phyloP scores from a whole-genome alignment of 495 filamentous ascomycete genomes.

The Patellaria atrata region DNA sequence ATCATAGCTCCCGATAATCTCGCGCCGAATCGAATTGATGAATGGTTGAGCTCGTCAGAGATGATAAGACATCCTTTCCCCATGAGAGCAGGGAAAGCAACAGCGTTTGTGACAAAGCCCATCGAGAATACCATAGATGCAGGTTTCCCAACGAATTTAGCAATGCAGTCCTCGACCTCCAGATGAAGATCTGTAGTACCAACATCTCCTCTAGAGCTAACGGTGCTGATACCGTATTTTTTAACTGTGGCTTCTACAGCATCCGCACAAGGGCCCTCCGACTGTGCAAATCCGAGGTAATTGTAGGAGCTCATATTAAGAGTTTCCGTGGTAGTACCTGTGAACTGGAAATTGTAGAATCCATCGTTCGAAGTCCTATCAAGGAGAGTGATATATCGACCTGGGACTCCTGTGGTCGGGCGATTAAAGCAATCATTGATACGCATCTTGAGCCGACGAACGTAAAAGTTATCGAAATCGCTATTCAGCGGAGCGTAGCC shows the following conservation, averaged over 20 bases:
- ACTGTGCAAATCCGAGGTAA: constrained; percentile 96
- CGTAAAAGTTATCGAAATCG: constrained; percentile 98
- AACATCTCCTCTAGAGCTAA: constrained; percentile 66
- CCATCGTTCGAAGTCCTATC: constrained; percentile 78
- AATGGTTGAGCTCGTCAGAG: constrained; percentile 94
- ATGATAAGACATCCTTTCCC: constrained; percentile 85
- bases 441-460: constrained; percentile 76
- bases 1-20: constrained; percentile 91
- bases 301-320: constrained; percentile 99
- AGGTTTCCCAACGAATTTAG: constrained; percentile 84
- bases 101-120: constrained; percentile 92
- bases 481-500: constrained; percentile 95
- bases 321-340: constrained; percentile 85
- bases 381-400: constrained; percentile 80
- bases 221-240: constrained; percentile 67
- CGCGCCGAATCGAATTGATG: constrained; percentile 88
- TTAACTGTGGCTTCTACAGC: constrained; percentile 71
- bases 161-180: constrained; percentile 81
- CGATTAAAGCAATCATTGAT: constrained; percentile 95
- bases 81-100: constrained; percentile 77
- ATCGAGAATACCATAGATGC: constrained; percentile 95
- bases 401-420: constrained; percentile 83
- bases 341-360: constrained; percentile 75
- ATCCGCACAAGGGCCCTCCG: constrained; percentile 92
- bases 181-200: constrained; percentile 77